Percentiles rank a stretch among this genome's conserved stretches.
Conservation (phyloP, 2,329 filamentous ascomycete species). For the Chaetoscypha palmicola region DNA sequence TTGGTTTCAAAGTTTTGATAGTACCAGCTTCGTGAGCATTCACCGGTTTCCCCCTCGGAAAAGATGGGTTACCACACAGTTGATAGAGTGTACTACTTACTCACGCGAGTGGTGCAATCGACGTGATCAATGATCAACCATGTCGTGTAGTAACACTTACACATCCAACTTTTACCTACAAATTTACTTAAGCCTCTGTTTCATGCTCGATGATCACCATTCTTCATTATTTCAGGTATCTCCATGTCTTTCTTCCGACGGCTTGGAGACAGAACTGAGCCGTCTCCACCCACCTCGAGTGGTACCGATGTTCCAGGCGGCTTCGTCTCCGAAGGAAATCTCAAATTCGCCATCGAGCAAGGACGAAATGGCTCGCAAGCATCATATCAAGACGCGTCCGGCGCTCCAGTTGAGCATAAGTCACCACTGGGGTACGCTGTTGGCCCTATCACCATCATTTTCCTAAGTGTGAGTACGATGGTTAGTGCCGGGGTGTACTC, state of each 20-base stretch:
- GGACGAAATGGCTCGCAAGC: conserved; percentile 41
- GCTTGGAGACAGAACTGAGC: background rate
- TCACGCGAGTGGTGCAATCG: background rate
- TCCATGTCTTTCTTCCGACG: conserved; percentile 1
- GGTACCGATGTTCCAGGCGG: background rate
- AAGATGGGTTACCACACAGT: too few relatives aligned
- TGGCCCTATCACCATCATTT: conserved; percentile 45
- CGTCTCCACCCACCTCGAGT: background rate
- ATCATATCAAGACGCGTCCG: conserved; percentile 52
- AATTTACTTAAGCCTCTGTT: too few relatives aligned
- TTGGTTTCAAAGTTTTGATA: too few relatives aligned
- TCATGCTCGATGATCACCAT: too few relatives aligned
- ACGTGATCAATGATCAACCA: background rate
- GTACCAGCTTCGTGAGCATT: too few relatives aligned
- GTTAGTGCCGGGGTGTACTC: conserved; percentile 59
- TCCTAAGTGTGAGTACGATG: conserved; percentile 56
- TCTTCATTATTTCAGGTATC: background rate
- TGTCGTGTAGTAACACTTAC: too few relatives aligned
- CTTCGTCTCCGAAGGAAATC: conserved; percentile 5
- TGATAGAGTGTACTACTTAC: too few relatives aligned
- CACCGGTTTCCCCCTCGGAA: too few relatives aligned
- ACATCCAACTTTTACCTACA: too few relatives aligned
- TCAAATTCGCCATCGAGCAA: conserved; percentile 11
- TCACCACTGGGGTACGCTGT: conserved; percentile 56
- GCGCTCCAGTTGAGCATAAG: conserved; percentile 51